phyloP scores from a whole-genome alignment of 2,329 filamentous ascomycete species.

The Trichophyton verrucosum region DNA sequence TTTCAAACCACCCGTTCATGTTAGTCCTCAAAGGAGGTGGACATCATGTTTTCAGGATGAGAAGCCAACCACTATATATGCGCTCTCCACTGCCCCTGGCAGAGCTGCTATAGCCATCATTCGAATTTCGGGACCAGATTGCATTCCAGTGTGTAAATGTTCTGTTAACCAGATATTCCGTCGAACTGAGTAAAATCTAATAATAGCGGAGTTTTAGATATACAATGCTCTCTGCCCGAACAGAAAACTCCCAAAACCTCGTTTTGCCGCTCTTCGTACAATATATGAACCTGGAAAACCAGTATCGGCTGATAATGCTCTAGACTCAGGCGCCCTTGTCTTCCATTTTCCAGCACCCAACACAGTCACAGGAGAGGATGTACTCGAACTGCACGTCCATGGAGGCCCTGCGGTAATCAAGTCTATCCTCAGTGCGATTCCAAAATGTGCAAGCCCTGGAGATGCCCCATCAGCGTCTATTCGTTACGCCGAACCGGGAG shows the following conservation, averaged over 20 bases:
- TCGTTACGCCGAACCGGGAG: constrained; percentile 84
- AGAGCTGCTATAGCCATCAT: constrained; percentile 84
- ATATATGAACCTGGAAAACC: constrained; percentile 49
- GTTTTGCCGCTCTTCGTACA: constrained; percentile 59
- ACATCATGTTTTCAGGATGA: constrained; percentile 3
- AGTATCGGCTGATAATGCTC: constrained; percentile 32
- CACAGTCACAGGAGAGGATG: constrained; percentile 83
- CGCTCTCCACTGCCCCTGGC: constrained; percentile 74
- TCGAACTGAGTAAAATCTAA: constrained; percentile 6
- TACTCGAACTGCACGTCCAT: constrained; percentile 89
- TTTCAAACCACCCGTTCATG: not conserved
- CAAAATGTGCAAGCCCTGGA: constrained; percentile 24
- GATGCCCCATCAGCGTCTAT: constrained; percentile 30
- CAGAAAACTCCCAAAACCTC: constrained; percentile 43
- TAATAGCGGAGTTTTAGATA: constrained; percentile 36
- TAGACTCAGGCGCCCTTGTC: constrained; percentile 68
- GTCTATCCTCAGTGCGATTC: constrained; percentile 68
- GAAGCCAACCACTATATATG: constrained; percentile 61
- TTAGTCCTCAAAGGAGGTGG: not conserved
- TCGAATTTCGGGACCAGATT: constrained; percentile 69
- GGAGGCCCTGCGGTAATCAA: constrained; percentile 81
- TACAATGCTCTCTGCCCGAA: constrained; percentile 51
- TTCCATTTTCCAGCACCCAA: constrained; percentile 70
- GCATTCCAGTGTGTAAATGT: constrained; percentile 44
- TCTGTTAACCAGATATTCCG: not conserved